A percentile compares a stretch with the other conserved stretches of the same genome.
phyloP scores from a whole-genome alignment of 2,329 filamentous ascomycete species.

The Nigrograna mackinnonii region DNA sequence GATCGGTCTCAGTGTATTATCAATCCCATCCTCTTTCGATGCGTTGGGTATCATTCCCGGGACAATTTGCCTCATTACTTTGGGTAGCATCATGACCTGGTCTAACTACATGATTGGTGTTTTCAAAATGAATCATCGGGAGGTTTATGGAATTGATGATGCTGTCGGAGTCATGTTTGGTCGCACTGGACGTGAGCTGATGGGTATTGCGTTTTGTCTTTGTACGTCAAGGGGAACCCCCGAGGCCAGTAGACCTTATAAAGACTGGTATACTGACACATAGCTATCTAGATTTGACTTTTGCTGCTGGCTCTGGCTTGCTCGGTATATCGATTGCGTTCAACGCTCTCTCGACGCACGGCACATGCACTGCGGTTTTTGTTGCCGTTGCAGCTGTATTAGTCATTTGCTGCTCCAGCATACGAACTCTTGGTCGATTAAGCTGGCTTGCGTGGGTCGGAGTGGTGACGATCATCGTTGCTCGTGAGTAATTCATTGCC shows the following conservation, averaged over 20 bases:
- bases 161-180: not conserved
- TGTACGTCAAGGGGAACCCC: not conserved
- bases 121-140: not conserved
- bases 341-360: no score
- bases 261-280: not conserved
- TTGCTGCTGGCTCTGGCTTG: not conserved
- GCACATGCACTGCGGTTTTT: no score
- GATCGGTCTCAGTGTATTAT: no score
- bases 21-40: no score
- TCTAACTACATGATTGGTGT: not conserved
- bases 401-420: no score
- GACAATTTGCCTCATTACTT: not conserved
- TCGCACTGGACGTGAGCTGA: not conserved
- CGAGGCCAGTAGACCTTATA: no score
- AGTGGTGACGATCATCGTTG: no score
- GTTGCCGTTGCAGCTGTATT: no score
- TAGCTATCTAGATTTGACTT: not conserved
- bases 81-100: not conserved
- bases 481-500: no score
- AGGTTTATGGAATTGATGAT: not conserved
- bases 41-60: no score
- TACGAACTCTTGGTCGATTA: no score
- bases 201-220: not conserved
- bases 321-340: not conserved
- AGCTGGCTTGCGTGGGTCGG: no score